Evolutionary conservation across 2,329 filamentous ascomycete species (phyloP).

Genomic region (Neofusicoccum ribis): DNA sequence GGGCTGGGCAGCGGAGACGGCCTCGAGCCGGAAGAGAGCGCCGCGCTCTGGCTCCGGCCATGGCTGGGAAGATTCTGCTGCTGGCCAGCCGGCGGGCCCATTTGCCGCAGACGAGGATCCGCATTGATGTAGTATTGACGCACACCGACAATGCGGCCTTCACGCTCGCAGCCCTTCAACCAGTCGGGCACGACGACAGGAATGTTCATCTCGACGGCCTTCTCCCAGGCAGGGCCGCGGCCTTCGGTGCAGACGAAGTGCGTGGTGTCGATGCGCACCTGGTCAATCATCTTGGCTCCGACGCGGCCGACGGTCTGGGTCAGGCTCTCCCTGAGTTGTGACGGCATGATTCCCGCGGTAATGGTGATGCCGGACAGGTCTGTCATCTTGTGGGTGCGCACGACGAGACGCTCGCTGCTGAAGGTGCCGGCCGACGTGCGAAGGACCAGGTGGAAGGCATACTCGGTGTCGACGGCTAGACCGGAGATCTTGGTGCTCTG

Average conservation of each 20-base stretch:
- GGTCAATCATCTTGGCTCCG: slow-evolving; percentile 86
- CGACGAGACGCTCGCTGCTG: slow-evolving; percentile 76
- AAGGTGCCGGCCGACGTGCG: slow-evolving; percentile 88
- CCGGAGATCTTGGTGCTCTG: slow-evolving; percentile 96
- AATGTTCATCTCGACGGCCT: slow-evolving; percentile 96
- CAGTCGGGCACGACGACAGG: slow-evolving; percentile 95
- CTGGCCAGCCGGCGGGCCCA: slow-evolving; percentile 40
- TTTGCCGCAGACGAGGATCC: slow-evolving; percentile 62
- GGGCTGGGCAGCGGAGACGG: slow-evolving; percentile 42
- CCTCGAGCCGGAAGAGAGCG: slow-evolving; percentile 15
- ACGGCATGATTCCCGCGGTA: slow-evolving; percentile 82
- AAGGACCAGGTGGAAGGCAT: slow-evolving; percentile 89
- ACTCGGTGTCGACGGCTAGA: slow-evolving; percentile 93
- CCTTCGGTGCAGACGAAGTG: slow-evolving; percentile 98
- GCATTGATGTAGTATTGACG: slow-evolving; percentile 96
- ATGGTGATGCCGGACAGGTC: slow-evolving; percentile 94
- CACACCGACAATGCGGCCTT: slow-evolving; percentile 88
- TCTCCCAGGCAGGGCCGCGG: slow-evolving; percentile 87
- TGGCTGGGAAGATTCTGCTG: slow-evolving; percentile 24
- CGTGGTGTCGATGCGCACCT: slow-evolving; percentile 92
- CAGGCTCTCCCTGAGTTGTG: slow-evolving; percentile 70
- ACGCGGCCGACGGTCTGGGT: slow-evolving; percentile 78
- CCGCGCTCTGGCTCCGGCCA: slow-evolving; percentile 26
- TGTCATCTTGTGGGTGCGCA: slow-evolving; percentile 98
- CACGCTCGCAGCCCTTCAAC: slow-evolving; percentile 94